A percentile compares a stretch with the other conserved stretches of the same genome.
These are phyloP conservation scores for Liquidambar formosana DNA, from an alignment of 164 flowering plant species.

Conservation along the genomic window DNA sequence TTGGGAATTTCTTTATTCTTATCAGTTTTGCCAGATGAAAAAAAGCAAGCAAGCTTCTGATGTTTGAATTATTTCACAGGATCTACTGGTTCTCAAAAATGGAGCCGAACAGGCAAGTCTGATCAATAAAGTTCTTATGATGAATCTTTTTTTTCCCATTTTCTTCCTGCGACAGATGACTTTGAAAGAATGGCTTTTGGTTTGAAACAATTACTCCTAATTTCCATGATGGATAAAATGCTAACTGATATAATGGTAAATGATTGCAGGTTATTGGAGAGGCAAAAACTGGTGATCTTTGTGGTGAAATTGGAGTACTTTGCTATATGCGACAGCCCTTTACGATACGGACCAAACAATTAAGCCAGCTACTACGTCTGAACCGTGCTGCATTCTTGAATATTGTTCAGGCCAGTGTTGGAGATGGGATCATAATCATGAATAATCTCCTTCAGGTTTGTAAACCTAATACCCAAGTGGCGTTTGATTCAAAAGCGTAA, in stretches of 20 bases:
- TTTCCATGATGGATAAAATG: background rate
- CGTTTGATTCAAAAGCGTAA: no score
- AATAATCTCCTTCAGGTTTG: no score
- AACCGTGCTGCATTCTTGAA: conserved; percentile 81
- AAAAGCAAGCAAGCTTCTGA: no score
- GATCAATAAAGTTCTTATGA: background rate
- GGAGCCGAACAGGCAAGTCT: conserved; percentile 69
- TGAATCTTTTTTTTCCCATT: no score
- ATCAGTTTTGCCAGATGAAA: conserved; percentile 76
- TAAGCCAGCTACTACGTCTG: conserved; percentile 78
- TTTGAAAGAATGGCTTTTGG: no score
- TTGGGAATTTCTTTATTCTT: no score
- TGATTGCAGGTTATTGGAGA: conserved; percentile 66
- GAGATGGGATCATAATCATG: conserved; percentile 93
- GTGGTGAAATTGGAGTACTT: conserved; percentile 94
- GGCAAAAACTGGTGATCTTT: conserved; percentile 66
- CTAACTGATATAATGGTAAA: background rate
- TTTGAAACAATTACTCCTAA: background rate
- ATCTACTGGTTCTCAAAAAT: conserved; percentile 53
- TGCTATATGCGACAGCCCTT: conserved; percentile 92
- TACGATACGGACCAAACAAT: conserved; percentile 80
- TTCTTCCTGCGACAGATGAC: no score
- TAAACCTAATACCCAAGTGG: no score
- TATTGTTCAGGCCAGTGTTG: conserved; percentile 87
- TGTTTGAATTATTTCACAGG: no score